Evolutionary conservation across 2,329 filamentous ascomycete species (phyloP), one percentile per base, ranked within the genome.

Genomic region (Penicillium hesseltinei): DNA sequence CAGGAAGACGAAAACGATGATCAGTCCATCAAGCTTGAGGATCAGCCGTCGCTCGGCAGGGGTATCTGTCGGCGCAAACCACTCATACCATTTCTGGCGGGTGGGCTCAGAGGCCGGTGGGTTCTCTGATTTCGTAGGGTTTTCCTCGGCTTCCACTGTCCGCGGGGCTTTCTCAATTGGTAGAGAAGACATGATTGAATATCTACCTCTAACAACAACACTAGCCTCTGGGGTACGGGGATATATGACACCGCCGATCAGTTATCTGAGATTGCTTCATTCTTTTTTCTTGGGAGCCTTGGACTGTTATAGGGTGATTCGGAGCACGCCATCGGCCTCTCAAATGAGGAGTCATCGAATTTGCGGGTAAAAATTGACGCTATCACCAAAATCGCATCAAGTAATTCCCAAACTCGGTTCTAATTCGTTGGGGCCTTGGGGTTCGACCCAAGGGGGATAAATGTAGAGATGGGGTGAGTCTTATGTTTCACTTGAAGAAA

Each of bases 1-100:
- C 47, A 61, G 38, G 45, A 63, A 63, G 9, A 63, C 60, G 42
- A 62, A 63, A n/a, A 62, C 57, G 15, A 63, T 61, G 23, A 63
- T 63, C 40, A 63, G 25, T 4, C 60, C 60, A 56, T 63, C 62
- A 13, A 63, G 58, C 35, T 63, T 63, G 23, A 62, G 58, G n/a
- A 63, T 62, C 53, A 63, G 33, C 11, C 49, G 48, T n/a, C 62
- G 60, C 43, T 63, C 62, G 15, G 55, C 56, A 1, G 60, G 62
- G 2, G 62, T 62, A 48, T 63, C 62, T 2, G 60, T 61, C 29
- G 60, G 60, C 8, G 60, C 62, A 50, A 62, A 63, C 62, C 62
- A 63, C 21, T 62, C 51, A 48, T 63, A 58, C 61, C 59, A 63
- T 58, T 60, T 60, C 44, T 63, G 61, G 27, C 55, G 57, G 25